Evolutionary conservation across 148 eudicot species (phyloP), one percentile per base, ranked within the genome.

Genomic region (Spergularia bocconei): DNA sequence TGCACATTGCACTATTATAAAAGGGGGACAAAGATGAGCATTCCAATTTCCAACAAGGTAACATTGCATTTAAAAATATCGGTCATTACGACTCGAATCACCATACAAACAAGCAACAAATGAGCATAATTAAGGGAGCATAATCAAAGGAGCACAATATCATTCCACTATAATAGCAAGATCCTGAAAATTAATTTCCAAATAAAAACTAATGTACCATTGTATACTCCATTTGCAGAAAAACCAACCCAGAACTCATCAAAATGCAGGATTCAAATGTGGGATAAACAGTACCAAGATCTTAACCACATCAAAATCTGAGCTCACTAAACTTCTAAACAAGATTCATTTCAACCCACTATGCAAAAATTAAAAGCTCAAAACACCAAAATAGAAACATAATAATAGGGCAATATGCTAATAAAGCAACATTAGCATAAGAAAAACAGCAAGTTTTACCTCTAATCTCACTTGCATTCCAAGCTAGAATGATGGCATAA

Each of bases 381-480:
- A 79, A 36, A 4, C 21, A 72, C 57, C 76, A 72, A 60, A 79
- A 65, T 51, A 73, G 60, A 56, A 75, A 75, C 20, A 63, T 50
- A 39, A 51, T 57, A 29, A 29, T 29, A 29, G 36, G 36, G 36
- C 36, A 29, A 29, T 29, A 75, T 15, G 54, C 50, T 55, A 78
- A 57, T 62, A 54, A 75, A 86, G 56, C 74, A 73, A 64, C 33
- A 83, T 78, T 70, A 83, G 68, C 78, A 80, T 78, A 50, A 76
- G 63, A 76, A 77, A 73, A 48, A 60, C 41, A 75, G 21, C 23
- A 61, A 10, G 13, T 52, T 41, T 47, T 71, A 76, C 76, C 85
- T 85, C 80, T 69, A 82, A 17, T 76, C 51, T 84, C 82, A 78
- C 87, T 88, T 92, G 86, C 80, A 84, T 79, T 82, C 77, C 75